Base-by-base conservation (phyloP, 192 early-diverging fungal species). In the Powellomyces hirtus region DNA sequence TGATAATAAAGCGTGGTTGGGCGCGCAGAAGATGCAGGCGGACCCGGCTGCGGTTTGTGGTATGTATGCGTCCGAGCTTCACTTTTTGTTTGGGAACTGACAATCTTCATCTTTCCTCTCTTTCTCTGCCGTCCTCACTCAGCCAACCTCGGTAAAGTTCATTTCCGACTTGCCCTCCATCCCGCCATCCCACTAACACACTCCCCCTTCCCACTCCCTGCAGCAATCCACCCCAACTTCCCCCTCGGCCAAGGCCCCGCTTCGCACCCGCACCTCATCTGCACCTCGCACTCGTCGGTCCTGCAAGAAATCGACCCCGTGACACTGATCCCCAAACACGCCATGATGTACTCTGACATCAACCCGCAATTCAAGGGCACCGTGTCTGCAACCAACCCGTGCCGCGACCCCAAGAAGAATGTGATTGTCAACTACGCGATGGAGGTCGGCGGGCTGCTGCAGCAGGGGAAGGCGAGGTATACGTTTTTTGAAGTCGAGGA, bases 271-370 rank as follows among this genome's bases (percentile, higher is more conserved):
- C 63, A 49, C 38, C 63, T 72, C 22, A 56, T 72, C 4, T n/a
- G 34, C 11, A 66, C 51, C n/a, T 40, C 33, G 1, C 20, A 59
- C 18, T 59, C 71, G 4, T 64, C 26, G 27, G 14, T 68, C 11
- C 59, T 73, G 6, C 72, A 73, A 44, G 72, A 73, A 42, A 66
- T 73, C 49, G 72, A 73, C 38, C 64, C 72, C 14, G 59, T 73
- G 40, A 73, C 72, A 24, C 45, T 73, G 64, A 59, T 68, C 30
- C 65, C 72, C 10, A 66, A 73, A 38, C 72, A 38, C 5, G 72
- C 60, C 6, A 34, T 68, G 24, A 56, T 30, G 34, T 73, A 73
- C 59, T n/a, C 18, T 3, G 35, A 68, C 57, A 67, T 73, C 59
- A 67, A 73, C 59, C 56, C 64, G 29, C 46, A 37, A 20, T 73